Percentiles rank a stretch among this genome's conserved stretches.
phyloP scores from a whole-genome alignment of 805 yeast genomes.

The Pichia thaimueangensis region DNA sequence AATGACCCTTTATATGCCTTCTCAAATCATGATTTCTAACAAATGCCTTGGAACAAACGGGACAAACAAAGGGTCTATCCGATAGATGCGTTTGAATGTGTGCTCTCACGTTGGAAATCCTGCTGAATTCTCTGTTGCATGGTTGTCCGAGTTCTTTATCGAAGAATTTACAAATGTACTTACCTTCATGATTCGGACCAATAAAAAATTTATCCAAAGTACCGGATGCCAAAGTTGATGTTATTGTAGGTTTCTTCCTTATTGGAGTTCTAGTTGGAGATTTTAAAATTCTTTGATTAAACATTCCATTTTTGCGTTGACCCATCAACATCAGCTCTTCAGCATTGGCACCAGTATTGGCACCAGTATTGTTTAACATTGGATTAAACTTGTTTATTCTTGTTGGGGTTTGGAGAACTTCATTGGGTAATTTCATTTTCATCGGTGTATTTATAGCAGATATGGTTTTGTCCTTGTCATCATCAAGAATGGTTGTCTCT shows the following conservation, averaged over 20 bases:
- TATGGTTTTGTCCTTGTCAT: slow-evolving; percentile 12
- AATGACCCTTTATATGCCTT: slow-evolving; percentile 84
- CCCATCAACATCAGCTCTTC: too few species aligned
- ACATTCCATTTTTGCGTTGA: slow-evolving; percentile 26
- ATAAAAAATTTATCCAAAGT: slow-evolving; percentile 75
- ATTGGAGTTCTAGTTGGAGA: slow-evolving; percentile 41
- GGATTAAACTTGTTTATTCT: slow-evolving; percentile 22
- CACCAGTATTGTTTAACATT: too few species aligned
- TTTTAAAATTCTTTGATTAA: slow-evolving; percentile 25
- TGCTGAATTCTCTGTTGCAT: slow-evolving; percentile 78
- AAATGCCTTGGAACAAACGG: slow-evolving; percentile 72
- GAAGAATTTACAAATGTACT: slow-evolving; percentile 62
- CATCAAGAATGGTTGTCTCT: slow-evolving; percentile 5
- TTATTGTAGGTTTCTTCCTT: slow-evolving; percentile 42
- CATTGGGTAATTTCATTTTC: slow-evolving; percentile 19
- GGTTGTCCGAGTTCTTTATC: slow-evolving; percentile 31
- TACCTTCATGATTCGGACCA: slow-evolving; percentile 70
- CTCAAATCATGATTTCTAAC: slow-evolving; percentile 93
- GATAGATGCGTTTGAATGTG: slow-evolving; percentile 95
- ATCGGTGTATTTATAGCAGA: slow-evolving; percentile 22
- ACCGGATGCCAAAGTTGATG: slow-evolving; percentile 81
- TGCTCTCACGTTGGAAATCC: slow-evolving; percentile 88
- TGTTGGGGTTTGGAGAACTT: slow-evolving; percentile 25
- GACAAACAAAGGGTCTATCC: slow-evolving; percentile 87
- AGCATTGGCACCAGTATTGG: slow-evolving; percentile 29